Percentiles rank a stretch among this genome's conserved stretches.
phyloP scores from a whole-genome alignment of 108 stramenopile genomes.

The Poteriospumella lacustris region DNA sequence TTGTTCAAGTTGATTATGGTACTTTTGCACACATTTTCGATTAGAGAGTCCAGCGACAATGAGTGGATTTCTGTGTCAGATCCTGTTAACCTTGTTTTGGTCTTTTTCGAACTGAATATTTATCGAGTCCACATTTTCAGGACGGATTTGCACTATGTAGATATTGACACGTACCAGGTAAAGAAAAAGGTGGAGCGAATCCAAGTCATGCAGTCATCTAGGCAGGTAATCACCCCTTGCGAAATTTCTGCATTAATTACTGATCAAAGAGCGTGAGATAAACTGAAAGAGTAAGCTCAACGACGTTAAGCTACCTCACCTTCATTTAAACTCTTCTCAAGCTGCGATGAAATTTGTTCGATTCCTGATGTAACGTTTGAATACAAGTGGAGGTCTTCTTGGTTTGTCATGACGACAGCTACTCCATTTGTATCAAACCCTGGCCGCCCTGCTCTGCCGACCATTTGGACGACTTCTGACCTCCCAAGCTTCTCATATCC shows the following conservation, averaged over 20 bases:
- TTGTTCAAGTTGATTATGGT: slow-evolving; percentile 42
- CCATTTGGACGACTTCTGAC: slow-evolving; percentile 85
- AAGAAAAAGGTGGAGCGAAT: not conserved
- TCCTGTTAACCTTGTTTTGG: slow-evolving; percentile 36
- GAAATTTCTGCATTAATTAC: slow-evolving; percentile 39
- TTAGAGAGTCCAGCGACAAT: not conserved
- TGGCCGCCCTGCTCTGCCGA: slow-evolving; percentile 87
- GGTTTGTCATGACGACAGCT: slow-evolving; percentile 51
- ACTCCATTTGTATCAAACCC: slow-evolving; percentile 83
- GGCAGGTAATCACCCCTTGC: not conserved
- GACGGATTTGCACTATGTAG: no score
- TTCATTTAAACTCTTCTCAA: slow-evolving; percentile 34
- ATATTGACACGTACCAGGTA: not conserved
- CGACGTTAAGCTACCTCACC: no score
- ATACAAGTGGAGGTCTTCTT: slow-evolving; percentile 17
- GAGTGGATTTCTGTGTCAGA: not conserved
- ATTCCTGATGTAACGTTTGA: slow-evolving; percentile 19
- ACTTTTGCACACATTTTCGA: not conserved
- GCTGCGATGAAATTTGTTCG: slow-evolving; percentile 44
- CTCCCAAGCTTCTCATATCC: slow-evolving; percentile 75
- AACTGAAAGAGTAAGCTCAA: no score
- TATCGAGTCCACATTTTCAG: slow-evolving; percentile 30
- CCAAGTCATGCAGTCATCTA: not conserved
- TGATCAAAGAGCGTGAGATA: no score
- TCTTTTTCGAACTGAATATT: slow-evolving; percentile 35